Conservation (phyloP, 495 filamentous ascomycete species). For the Cladorrhinum samala region DNA sequence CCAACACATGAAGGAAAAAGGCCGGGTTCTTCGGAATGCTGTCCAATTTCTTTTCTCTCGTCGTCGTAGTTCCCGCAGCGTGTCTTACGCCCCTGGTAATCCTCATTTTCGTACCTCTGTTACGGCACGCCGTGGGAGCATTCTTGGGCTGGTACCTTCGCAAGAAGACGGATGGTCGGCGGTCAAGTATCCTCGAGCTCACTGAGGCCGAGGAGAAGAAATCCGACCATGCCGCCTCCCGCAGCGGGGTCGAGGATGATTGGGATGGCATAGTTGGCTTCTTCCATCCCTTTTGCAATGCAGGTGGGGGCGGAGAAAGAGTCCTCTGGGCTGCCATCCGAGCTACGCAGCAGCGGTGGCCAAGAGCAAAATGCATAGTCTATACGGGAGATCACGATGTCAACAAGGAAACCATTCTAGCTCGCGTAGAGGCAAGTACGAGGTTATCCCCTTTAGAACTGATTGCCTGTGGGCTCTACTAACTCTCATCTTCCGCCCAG, state of each 20-base stretch:
- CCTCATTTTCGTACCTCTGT: slow-evolving; percentile 26
- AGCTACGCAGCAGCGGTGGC: slow-evolving; percentile 85
- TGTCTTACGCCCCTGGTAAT: slow-evolving; percentile 25
- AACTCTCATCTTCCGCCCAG: slow-evolving; percentile 30
- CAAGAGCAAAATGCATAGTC: slow-evolving; percentile 78
- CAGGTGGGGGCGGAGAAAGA: slow-evolving; percentile 90
- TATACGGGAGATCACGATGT: slow-evolving; percentile 94
- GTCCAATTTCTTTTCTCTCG: slow-evolving; percentile 14
- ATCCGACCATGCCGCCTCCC: slow-evolving; percentile 11
- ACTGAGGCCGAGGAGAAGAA: slow-evolving; percentile 56
- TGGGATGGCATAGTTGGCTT: slow-evolving; percentile 88
- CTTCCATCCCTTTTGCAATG: slow-evolving; percentile 97
- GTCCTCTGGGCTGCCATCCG: slow-evolving; percentile 95
- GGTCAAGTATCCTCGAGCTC: slow-evolving; percentile 55
- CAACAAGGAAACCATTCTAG: slow-evolving; percentile 69
- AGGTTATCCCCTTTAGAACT: background rate
- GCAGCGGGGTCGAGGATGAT: slow-evolving; percentile 39
- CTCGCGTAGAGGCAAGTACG: slow-evolving; percentile 59
- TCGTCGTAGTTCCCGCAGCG: slow-evolving; percentile 15
- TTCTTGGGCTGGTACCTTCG: slow-evolving; percentile 59
- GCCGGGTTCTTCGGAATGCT: slow-evolving; percentile 12
- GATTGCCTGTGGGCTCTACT: background rate
- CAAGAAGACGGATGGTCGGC: slow-evolving; percentile 57
- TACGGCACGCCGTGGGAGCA: slow-evolving; percentile 37
- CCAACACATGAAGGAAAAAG: slow-evolving; percentile 1